Percentiles rank a stretch among this genome's conserved stretches.
These are phyloP conservation scores for Ophiostoma sp. DNA, from an alignment of 2,329 filamentous ascomycete species.

Conservation along the genomic window DNA sequence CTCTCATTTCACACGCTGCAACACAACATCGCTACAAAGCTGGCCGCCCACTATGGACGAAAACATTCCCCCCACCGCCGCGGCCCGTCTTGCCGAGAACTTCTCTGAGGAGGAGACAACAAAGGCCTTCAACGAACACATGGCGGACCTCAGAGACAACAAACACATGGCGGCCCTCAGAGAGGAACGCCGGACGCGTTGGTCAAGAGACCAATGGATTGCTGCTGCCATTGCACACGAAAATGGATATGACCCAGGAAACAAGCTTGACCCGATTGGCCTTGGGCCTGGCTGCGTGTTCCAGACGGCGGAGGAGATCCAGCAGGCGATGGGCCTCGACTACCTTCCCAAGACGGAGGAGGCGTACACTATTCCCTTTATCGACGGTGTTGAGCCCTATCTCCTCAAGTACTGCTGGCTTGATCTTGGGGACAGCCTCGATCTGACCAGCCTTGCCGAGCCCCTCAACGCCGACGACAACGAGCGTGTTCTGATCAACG, in stretches of 20 bases:
- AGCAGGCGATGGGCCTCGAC: neutral
- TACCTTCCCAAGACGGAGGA: neutral
- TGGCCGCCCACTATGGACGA: too few relatives aligned
- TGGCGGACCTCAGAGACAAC: too few relatives aligned
- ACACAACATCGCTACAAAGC: too few relatives aligned
- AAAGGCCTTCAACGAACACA: too few relatives aligned
- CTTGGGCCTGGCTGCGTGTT: neutral
- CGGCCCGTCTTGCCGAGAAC: too few relatives aligned
- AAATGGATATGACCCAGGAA: neutral
- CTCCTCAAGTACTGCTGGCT: neutral
- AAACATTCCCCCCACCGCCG: too few relatives aligned
- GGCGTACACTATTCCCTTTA: neutral
- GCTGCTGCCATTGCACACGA: neutral
- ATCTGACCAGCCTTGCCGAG: neutral
- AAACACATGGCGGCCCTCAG: neutral
- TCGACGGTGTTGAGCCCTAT: neutral
- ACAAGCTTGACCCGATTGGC: neutral
- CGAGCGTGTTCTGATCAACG: neutral
- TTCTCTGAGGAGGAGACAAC: too few relatives aligned
- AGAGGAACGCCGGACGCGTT: neutral
- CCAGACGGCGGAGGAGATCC: neutral
- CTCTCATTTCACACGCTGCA: too few relatives aligned
- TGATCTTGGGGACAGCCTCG: neutral
- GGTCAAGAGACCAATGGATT: neutral
- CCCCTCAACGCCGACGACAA: neutral